Evolutionary conservation across 257 asterid species (phyloP), one percentile per base, ranked within the genome.

Genomic region (Primulina eburnea): DNA sequence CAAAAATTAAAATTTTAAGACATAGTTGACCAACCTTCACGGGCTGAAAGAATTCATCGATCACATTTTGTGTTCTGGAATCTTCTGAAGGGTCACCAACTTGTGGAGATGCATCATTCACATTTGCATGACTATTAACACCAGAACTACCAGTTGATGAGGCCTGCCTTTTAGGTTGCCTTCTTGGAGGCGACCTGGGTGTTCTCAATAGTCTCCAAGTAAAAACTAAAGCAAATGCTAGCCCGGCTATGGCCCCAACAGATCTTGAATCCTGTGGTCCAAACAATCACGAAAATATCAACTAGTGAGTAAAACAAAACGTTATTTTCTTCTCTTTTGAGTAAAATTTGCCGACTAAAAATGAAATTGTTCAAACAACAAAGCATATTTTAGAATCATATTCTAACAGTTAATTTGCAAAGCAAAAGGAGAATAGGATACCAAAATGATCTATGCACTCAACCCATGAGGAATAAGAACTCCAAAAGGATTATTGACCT

Each of bases 1-100:
- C 7, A 65, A 20, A 20, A 58, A 30, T 6, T 7, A 52, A 60
- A 64, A 35, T 52, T 58, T 57, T 64, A 64, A 59, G 33, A 21
- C 37, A 71, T 37, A 61, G 50, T 30, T 55, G 57, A 64, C 69
- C 68, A 59, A 90, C 98, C 90, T 88, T 85, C 62, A 86, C 88
- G 16, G 94, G 88, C 85, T 83, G 90, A 84, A 91, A 86, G 76
- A 91, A 84, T 84, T 92, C 96, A 74, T 92, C 90, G 64, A 87
- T 73, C 63, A 85, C 96, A 82, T 86, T 84, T 77, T 88, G 89
- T 33, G 96, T 76, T 58, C 76, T 75, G 59, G 86, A 78, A 76
- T 88, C 92, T 81, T 83, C 85, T 71, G 85, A 62, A 74, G 92
- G 71, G 68, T 80, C 55, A 76, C 73, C 71, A 72, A 65, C 79